These are phyloP conservation scores for Cryphonectria carpinicola DNA, from an alignment of 2,329 filamentous ascomycete genomes.

Conservation along the genomic window DNA sequence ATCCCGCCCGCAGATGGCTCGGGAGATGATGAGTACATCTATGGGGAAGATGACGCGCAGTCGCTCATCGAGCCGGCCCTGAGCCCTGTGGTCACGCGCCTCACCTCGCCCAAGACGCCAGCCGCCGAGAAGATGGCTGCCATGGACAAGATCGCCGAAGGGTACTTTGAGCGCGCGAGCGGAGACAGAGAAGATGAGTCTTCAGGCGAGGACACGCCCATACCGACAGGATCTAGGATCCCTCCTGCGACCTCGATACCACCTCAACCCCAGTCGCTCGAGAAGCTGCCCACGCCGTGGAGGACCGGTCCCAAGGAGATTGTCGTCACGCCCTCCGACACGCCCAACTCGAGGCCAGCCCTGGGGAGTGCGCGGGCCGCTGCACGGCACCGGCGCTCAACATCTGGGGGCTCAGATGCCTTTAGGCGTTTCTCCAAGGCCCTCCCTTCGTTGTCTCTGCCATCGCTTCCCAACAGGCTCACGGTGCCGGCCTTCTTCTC, in stretches of 20 bases:
- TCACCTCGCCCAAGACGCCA: conserved; percentile 58
- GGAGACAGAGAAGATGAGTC: conserved; percentile 22
- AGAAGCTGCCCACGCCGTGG: conserved; percentile 42
- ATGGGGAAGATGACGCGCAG: conserved; percentile 60
- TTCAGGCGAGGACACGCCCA: conserved; percentile 22
- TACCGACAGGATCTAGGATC: not conserved
- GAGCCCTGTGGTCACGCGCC: conserved; percentile 58
- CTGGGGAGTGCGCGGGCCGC: conserved; percentile 53
- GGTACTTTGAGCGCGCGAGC: conserved; percentile 39
- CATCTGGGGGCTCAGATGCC: conserved; percentile 60
- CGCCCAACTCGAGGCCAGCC: conserved; percentile 39
- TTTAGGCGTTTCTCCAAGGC: conserved; percentile 61
- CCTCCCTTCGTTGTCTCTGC: conserved; percentile 58
- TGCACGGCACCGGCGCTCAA: conserved; percentile 52
- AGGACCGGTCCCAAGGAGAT: conserved; percentile 46
- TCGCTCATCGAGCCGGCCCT: conserved; percentile 64
- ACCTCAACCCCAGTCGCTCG: conserved; percentile 28
- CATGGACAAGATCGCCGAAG: conserved; percentile 48
- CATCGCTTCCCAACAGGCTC: conserved; percentile 42
- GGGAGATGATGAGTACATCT: conserved; percentile 43
- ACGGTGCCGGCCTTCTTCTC: conserved; percentile 47
- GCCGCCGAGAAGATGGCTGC: conserved; percentile 62
- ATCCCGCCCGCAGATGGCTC: conserved; percentile 28
- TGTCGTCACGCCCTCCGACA: conserved; percentile 32
- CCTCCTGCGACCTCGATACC: conserved; percentile 17